phyloP scores from a whole-genome alignment of 2,329 filamentous ascomycete species.

The Tympanopsis confertula region DNA sequence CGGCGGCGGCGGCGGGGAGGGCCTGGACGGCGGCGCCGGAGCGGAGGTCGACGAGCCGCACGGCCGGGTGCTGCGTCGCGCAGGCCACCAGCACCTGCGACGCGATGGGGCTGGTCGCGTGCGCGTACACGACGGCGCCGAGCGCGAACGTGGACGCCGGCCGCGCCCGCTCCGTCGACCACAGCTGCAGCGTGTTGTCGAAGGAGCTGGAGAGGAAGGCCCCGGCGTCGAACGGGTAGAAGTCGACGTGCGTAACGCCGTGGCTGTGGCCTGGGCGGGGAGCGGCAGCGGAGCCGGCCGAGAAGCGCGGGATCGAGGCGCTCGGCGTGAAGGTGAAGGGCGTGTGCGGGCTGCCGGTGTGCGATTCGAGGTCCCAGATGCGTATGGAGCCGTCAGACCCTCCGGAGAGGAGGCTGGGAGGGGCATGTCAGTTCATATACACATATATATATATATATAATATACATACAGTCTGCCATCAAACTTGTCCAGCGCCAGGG shows the following conservation, averaged over 20 bases:
- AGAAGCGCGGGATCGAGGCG: constrained; percentile 31
- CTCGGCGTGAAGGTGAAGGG: constrained; percentile 41
- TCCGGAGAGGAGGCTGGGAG: constrained; percentile 62
- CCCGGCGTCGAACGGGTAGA: constrained; percentile 67
- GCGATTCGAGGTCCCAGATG: constrained; percentile 73
- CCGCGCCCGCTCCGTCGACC: constrained; percentile 50
- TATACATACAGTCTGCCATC: constrained; percentile 58
- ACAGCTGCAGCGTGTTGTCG: constrained; percentile 67
- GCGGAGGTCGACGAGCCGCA: constrained; percentile 75
- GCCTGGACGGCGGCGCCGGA: constrained; percentile 68
- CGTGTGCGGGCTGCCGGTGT: constrained; percentile 29
- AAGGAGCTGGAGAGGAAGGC: constrained; percentile 70
- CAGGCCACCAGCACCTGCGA: constrained; percentile 72
- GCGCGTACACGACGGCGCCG: constrained; percentile 60
- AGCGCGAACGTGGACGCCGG: constrained; percentile 58
- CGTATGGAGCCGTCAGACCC: constrained; percentile 76
- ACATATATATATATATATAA: not conserved
- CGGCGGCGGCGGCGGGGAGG: constrained; percentile 53
- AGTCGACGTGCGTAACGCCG: constrained; percentile 65
- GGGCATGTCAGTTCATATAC: constrained; percentile 6
- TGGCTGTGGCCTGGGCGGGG: constrained; percentile 42
- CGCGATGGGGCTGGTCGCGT: constrained; percentile 65
- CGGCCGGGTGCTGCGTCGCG: constrained; percentile 73
- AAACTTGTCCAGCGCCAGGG: constrained; percentile 69
- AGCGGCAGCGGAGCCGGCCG: constrained; percentile 5